phyloP scores from a whole-genome alignment of 163 green algal genomes.

The Scenedesmus sp. region DNA sequence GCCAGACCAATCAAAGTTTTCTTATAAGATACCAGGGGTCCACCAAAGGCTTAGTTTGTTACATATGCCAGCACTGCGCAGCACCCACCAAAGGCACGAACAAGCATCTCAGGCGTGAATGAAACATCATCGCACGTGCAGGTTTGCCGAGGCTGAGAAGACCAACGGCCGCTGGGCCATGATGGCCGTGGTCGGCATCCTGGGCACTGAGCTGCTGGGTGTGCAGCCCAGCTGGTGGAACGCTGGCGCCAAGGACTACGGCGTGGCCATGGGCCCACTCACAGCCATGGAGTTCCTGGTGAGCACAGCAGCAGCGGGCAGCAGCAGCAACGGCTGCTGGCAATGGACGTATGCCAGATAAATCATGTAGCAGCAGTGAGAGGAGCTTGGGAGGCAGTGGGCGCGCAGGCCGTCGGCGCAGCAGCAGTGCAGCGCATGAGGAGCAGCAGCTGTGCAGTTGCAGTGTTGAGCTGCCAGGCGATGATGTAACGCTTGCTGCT shows the following conservation, averaged over 20 bases:
- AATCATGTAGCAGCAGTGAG: neutral
- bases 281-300: slow-evolving; percentile 67
- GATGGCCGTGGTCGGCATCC: slow-evolving; percentile 81
- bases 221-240: slow-evolving; percentile 80
- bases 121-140: slow-evolving; percentile 17
- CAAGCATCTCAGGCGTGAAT: neutral
- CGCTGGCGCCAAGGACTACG: slow-evolving; percentile 79
- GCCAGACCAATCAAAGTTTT: neutral
- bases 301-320: neutral
- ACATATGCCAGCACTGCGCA: neutral
- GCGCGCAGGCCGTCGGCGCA: neutral
- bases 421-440: neutral
- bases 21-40: neutral
- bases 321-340: neutral
- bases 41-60: too few relatives aligned
- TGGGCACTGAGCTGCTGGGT: slow-evolving; percentile 82
- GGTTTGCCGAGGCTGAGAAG: slow-evolving; percentile 92
- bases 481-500: too few relatives aligned
- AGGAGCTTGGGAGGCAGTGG: neutral
- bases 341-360: neutral
- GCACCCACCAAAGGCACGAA: neutral
- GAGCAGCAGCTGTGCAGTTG: neutral
- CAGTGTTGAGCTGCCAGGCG: too few relatives aligned
- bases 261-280: slow-evolving; percentile 61
- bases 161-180: slow-evolving; percentile 93